Evolutionary conservation across 169 alveolate genomes (phyloP).

Genomic region (Fabrea salina): DNA sequence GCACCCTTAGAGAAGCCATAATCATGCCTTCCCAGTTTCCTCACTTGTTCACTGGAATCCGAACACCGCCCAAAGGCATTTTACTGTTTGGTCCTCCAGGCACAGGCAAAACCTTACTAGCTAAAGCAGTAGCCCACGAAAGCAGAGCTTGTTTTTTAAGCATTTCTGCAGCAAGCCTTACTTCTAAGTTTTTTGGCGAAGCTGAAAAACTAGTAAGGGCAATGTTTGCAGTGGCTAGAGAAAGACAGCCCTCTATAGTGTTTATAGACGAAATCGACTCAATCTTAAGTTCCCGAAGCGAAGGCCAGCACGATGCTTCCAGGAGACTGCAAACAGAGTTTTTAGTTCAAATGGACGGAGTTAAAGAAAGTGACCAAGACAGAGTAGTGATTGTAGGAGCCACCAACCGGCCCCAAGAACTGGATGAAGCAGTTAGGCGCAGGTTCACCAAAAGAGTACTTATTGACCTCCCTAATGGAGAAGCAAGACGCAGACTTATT

Average conservation of each 20-base stretch:
- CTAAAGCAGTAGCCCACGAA: conserved; percentile 88
- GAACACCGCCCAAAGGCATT: conserved; percentile 81
- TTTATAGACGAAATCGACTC: conserved; percentile 86
- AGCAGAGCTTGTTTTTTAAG: conserved; percentile 77
- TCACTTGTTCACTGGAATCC: conserved; percentile 78
- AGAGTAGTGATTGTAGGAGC: conserved; percentile 75
- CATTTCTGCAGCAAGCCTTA: conserved; percentile 79
- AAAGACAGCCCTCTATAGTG: conserved; percentile 74
- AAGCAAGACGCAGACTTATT: conserved; percentile 58
- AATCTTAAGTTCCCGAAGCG: conserved; percentile 69
- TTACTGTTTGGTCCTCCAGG: conserved; percentile 91
- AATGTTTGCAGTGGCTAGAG: conserved; percentile 74
- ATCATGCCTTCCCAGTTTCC: conserved; percentile 81
- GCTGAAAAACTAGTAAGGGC: conserved; percentile 87
- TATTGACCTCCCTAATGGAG: conserved; percentile 71
- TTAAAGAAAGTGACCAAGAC: conserved; percentile 45
- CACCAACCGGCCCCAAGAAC: conserved; percentile 81
- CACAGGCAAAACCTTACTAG: conserved; percentile 89
- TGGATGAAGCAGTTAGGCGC: conserved; percentile 83
- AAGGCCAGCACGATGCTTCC: conserved; percentile 70
- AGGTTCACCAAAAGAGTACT: conserved; percentile 75
- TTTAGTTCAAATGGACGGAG: conserved; percentile 77
- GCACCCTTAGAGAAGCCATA: conserved; percentile 75
- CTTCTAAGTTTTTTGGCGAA: conserved; percentile 89
- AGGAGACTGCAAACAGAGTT: conserved; percentile 82